Percentiles rank a stretch among this genome's conserved stretches.
Evolutionary conservation across 2,329 filamentous ascomycete genomes (phyloP).

Genomic region (Macrophomina tecta): DNA sequence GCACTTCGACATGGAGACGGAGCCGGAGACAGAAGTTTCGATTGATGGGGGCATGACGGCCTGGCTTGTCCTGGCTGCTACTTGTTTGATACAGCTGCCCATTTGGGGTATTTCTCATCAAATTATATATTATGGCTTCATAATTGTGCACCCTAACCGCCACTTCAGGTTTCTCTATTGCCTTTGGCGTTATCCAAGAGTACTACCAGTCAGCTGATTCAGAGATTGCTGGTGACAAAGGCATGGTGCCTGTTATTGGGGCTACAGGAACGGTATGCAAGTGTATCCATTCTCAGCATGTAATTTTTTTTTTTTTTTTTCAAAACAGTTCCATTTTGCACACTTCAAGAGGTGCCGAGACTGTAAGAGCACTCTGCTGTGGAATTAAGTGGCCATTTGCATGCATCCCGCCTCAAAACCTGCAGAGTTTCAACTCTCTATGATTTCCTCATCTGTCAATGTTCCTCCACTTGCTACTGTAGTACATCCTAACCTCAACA

Average conservation of each 20-base stretch:
- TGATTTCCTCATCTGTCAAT: no score
- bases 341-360: no score
- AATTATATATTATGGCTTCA: background rate
- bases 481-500: no score
- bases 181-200: conserved; percentile 37
- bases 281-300: background rate
- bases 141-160: background rate
- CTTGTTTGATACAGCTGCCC: conserved; percentile 35
- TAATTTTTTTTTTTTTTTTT: background rate
- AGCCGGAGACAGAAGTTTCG: conserved; percentile 31
- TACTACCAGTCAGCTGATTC: conserved; percentile 32
- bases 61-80: conserved; percentile 36
- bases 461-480: no score
- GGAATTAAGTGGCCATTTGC: no score
- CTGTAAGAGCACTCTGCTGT: no score
- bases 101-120: conserved; percentile 29
- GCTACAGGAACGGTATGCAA: conserved; percentile 31
- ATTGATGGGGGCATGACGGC: conserved; percentile 34
- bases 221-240: background rate
- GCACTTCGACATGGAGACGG: conserved; percentile 30
- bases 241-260: conserved; percentile 1
- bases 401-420: no score
- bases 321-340: background rate
- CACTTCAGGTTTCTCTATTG: conserved; percentile 29
- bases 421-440: no score